A percentile compares a stretch with the other conserved stretches of the same genome.
Evolutionary conservation across 805 yeast species (phyloP).

Genomic region (Candida quercuum): DNA sequence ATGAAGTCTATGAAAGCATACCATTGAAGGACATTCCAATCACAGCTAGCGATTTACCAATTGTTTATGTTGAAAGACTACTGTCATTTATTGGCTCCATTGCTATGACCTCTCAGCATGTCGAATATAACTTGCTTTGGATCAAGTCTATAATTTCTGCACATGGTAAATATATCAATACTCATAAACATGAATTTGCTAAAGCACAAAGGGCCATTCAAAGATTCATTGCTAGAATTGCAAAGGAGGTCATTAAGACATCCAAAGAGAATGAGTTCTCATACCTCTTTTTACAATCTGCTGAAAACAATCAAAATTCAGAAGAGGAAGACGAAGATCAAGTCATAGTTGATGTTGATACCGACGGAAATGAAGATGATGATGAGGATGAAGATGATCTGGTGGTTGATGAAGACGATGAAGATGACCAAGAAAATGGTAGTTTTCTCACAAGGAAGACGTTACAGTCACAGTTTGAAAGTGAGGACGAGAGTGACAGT

Average conservation of each 20-base stretch:
- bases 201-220: conserved; percentile 65
- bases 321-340: conserved; percentile 25
- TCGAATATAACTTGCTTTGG: conserved; percentile 85
- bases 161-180: conserved; percentile 74
- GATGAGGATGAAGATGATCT: conserved; percentile 11
- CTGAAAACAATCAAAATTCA: conserved; percentile 24
- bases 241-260: conserved; percentile 62
- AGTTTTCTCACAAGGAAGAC: conserved; percentile 23
- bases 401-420: conserved; percentile 9
- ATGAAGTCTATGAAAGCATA: conserved; percentile 65
- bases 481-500: conserved; percentile 4
- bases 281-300: conserved; percentile 42
- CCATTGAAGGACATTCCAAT: conserved; percentile 68
- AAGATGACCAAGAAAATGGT: conserved; percentile 19
- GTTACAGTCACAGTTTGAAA: conserved; percentile 2
- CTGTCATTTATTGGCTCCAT: conserved; percentile 65
- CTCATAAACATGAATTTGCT: conserved; percentile 56
- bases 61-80: conserved; percentile 65
- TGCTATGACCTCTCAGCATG: conserved; percentile 67
- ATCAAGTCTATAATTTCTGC: conserved; percentile 56
- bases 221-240: conserved; percentile 67
- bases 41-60: conserved; percentile 66
- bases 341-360: conserved; percentile 4
- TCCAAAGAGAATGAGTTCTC: conserved; percentile 50
- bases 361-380: conserved; percentile 4